phyloP scores from a whole-genome alignment of 192 early-diverging fungal genomes.

The Martensiomyces pterosporus region DNA sequence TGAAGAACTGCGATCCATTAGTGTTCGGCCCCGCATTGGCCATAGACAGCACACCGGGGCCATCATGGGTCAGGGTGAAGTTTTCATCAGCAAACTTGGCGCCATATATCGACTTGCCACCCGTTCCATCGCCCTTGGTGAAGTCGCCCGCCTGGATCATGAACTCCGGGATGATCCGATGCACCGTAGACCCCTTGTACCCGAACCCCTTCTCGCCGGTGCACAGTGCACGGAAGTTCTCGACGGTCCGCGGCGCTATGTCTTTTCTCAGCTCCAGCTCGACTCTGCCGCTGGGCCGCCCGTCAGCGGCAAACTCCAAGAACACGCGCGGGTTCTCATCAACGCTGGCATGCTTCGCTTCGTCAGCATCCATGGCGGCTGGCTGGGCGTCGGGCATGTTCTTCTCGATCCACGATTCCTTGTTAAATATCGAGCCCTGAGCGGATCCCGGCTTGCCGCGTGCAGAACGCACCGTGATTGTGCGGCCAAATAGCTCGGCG shows the following conservation, averaged over 20 bases:
- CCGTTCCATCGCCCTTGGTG: constrained; percentile 71
- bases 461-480: constrained; percentile 85
- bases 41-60: constrained; percentile 72
- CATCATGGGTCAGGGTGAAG: constrained; percentile 66
- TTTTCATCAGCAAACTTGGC: constrained; percentile 75
- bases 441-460: constrained; percentile 46
- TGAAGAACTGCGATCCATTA: constrained; percentile 86
- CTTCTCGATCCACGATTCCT: constrained; percentile 23
- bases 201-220: constrained; percentile 49
- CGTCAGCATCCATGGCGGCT: neutral
- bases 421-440: constrained; percentile 17
- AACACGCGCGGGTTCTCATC: constrained; percentile 20
- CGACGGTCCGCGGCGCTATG: constrained; percentile 29
- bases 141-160: constrained; percentile 92
- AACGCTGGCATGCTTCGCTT: neutral
- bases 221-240: constrained; percentile 37
- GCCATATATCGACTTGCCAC: constrained; percentile 79
- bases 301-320: constrained; percentile 32
- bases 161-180: constrained; percentile 80
- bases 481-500: constrained; percentile 82
- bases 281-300: constrained; percentile 22
- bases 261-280: constrained; percentile 37
- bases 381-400: constrained; percentile 6
- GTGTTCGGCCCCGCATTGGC: constrained; percentile 75
- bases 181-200: constrained; percentile 72